Evolutionary conservation across 768 basidiomycete genomes (phyloP).

Genomic region (Collybia sordida): DNA sequence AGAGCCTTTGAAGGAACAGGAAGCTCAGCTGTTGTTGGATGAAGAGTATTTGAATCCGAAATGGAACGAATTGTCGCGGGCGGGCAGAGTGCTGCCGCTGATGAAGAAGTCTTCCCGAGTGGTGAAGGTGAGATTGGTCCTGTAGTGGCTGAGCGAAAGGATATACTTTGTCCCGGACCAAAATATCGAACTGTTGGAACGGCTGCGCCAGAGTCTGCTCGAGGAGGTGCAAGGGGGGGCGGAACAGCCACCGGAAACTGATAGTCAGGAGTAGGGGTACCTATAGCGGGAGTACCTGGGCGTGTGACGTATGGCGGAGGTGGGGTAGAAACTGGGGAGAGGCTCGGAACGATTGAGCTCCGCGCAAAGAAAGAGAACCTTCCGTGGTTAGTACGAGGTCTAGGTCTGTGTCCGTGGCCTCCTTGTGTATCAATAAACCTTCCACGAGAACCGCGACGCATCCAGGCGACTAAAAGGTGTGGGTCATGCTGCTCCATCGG

Average conservation of each 20-base stretch:
- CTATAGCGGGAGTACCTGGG: neutral
- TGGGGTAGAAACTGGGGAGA: slow-evolving; percentile 4
- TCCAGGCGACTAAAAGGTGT: slow-evolving; percentile 21
- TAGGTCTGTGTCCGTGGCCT: neutral
- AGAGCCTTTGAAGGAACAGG: neutral
- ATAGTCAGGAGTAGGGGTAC: neutral
- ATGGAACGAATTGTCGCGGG: neutral
- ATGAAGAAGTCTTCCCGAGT: neutral
- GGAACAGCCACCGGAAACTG: neutral
- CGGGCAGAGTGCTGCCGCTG: neutral
- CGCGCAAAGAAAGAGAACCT: slow-evolving; percentile 13
- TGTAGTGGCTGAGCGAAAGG: slow-evolving; percentile 3
- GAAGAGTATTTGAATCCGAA: neutral
- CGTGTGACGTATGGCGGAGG: slow-evolving; percentile 5
- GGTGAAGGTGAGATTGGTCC: neutral
- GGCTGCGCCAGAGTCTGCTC: neutral
- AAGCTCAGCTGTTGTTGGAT: neutral
- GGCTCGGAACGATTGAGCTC: slow-evolving; percentile 11
- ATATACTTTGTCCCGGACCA: neutral
- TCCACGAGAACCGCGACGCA: slow-evolving; percentile 26
- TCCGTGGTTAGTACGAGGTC: neutral
- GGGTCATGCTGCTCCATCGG: slow-evolving; percentile 13
- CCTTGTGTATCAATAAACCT: slow-evolving; percentile 19
- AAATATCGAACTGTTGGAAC: neutral
- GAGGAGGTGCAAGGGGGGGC: slow-evolving; percentile 3